Conservation (phyloP, 768 basidiomycete species). For the Filobasidium floriforme region DNA sequence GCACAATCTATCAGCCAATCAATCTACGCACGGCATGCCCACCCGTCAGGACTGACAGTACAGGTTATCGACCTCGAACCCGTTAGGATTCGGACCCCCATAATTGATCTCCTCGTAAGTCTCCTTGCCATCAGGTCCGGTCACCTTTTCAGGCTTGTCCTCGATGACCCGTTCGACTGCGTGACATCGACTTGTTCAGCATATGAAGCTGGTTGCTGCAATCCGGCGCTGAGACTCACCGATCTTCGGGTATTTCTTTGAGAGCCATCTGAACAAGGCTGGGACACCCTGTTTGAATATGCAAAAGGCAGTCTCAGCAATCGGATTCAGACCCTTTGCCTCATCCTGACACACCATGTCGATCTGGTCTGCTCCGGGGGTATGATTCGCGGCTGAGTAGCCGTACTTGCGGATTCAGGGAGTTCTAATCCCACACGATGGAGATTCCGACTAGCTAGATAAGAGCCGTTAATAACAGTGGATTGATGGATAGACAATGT, state of each 20-base stretch:
- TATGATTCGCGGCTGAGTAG: too few relatives aligned
- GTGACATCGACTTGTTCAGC: neutral
- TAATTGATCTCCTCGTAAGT: constrained; percentile 67
- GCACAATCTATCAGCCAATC: neutral
- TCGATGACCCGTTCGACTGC: constrained; percentile 56
- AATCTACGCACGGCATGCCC: neutral
- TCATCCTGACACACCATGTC: too few relatives aligned
- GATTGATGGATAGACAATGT: too few relatives aligned
- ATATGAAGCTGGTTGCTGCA: neutral
- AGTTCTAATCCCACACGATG: too few relatives aligned
- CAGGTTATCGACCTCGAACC: constrained; percentile 85
- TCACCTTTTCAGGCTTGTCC: constrained; percentile 61
- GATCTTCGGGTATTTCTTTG: constrained; percentile 97
- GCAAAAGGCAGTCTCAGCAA: neutral
- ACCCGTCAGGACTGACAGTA: constrained; percentile 51
- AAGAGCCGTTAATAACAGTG: too few relatives aligned
- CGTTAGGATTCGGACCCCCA: constrained; percentile 78
- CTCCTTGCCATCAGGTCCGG: constrained; percentile 57
- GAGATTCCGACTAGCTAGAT: too few relatives aligned
- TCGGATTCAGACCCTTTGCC: too few relatives aligned
- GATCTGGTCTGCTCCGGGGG: too few relatives aligned
- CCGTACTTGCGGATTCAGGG: too few relatives aligned
- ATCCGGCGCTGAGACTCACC: constrained; percentile 50
- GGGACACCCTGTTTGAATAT: constrained; percentile 69
- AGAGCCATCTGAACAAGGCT: constrained; percentile 95